These are phyloP conservation scores for Saturnispora besseyi DNA, from an alignment of 805 yeast species.

Conservation along the genomic window DNA sequence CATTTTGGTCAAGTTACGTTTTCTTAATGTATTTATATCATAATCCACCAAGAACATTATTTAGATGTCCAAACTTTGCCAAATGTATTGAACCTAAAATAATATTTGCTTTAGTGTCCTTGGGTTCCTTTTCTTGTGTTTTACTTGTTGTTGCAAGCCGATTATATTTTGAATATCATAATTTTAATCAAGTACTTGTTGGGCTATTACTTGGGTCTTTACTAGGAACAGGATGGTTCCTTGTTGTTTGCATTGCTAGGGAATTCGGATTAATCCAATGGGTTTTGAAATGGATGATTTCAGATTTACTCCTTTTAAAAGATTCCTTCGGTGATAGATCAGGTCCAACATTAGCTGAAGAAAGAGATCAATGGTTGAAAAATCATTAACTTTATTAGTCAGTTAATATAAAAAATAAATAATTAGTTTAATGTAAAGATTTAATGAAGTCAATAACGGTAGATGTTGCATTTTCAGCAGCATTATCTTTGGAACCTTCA, in stretches of 20 bases:
- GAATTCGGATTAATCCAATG: slow-evolving; percentile 61
- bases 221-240: slow-evolving; percentile 51
- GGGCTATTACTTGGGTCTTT: slow-evolving; percentile 60
- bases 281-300: slow-evolving; percentile 51
- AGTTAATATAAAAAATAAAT: not conserved
- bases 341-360: slow-evolving; percentile 15
- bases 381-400: not conserved
- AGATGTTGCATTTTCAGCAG: slow-evolving; percentile 11
- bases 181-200: slow-evolving; percentile 58
- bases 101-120: slow-evolving; percentile 12
- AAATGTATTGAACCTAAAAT: slow-evolving; percentile 17
- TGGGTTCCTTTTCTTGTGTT: not conserved
- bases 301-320: slow-evolving; percentile 43
- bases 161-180: slow-evolving; percentile 72
- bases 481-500: slow-evolving; percentile 26
- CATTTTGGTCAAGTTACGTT: slow-evolving; percentile 60
- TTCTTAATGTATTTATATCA: slow-evolving; percentile 39
- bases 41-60: slow-evolving; percentile 20
- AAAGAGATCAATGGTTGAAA: slow-evolving; percentile 21
- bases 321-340: slow-evolving; percentile 38
- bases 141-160: slow-evolving; percentile 52
- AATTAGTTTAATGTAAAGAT: not conserved
- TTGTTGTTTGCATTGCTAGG: slow-evolving; percentile 44
- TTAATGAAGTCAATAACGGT: slow-evolving; percentile 13
- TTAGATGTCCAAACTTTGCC: not conserved